phyloP scores from a whole-genome alignment of 768 basidiomycete genomes.

The Pulveroboletus sp. region DNA sequence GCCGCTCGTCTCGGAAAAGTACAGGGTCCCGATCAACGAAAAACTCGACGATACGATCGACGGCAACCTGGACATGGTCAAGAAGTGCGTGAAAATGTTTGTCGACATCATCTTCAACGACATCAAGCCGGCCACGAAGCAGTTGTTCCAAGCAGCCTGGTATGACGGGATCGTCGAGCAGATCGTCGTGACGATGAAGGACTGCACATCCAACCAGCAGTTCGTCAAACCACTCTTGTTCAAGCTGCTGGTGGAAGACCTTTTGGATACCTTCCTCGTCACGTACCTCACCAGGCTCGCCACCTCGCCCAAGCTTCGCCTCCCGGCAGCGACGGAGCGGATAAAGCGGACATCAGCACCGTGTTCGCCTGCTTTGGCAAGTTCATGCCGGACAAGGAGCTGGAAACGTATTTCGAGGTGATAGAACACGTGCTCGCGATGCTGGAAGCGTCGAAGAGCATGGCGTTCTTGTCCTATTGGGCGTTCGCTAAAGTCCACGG shows the following conservation, averaged over 20 bases:
- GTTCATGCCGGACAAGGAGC: constrained; percentile 71
- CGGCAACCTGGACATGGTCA: too few species aligned
- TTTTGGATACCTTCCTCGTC: constrained; percentile 87
- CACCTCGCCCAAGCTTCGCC: constrained; percentile 77
- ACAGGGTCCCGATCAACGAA: constrained; percentile 76
- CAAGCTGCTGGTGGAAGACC: constrained; percentile 88
- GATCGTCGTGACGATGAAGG: constrained; percentile 91
- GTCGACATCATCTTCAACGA: constrained; percentile 96
- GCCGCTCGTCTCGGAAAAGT: constrained; percentile 90
- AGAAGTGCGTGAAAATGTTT: too few species aligned
- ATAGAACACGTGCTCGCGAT: constrained; percentile 79
- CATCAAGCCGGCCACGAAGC: constrained; percentile 79
- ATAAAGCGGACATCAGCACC: constrained; percentile 79
- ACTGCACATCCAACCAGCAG: constrained; percentile 92
- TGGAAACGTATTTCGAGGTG: constrained; percentile 82
- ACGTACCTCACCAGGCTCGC: constrained; percentile 85
- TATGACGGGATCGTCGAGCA: constrained; percentile 86
- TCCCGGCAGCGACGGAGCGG: constrained; percentile 79
- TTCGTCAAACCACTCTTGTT: constrained; percentile 89
- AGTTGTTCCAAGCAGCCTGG: constrained; percentile 81
- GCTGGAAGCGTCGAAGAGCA: constrained; percentile 80
- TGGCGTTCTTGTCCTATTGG: too few species aligned
- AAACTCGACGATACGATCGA: constrained; percentile 94
- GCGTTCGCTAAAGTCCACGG: constrained; percentile 91
- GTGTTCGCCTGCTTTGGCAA: constrained; percentile 78